Evolutionary conservation across 1,284 basidiomycete genomes (phyloP).

Genomic region (Tilletia indica): DNA sequence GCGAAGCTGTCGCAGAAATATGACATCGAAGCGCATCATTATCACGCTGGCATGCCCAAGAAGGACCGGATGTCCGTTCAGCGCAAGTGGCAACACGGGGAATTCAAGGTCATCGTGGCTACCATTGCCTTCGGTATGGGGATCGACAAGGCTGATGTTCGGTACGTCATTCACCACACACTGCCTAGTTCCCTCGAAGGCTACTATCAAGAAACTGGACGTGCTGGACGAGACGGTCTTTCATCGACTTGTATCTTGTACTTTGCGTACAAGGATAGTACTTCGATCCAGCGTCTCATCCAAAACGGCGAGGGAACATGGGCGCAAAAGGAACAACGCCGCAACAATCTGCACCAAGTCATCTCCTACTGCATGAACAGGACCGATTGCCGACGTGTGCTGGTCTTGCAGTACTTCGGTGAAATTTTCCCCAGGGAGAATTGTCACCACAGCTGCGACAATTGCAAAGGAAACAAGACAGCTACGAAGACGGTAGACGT

Average conservation of each 20-base stretch:
- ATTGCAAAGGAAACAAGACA: conserved; percentile 60
- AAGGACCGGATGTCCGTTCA: conserved; percentile 70
- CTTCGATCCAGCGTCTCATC: conserved; percentile 63
- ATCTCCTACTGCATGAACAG: conserved; percentile 76
- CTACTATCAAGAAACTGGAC: conserved; percentile 79
- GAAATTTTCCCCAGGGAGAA: conserved; percentile 65
- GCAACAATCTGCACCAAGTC: conserved; percentile 64
- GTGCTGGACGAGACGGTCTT: conserved; percentile 76
- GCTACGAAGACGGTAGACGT: conserved; percentile 20
- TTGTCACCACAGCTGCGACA: conserved; percentile 73
- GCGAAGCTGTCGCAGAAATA: conserved; percentile 64
- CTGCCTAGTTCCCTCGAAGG: conserved; percentile 71
- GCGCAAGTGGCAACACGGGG: conserved; percentile 72
- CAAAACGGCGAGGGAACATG: conserved; percentile 59
- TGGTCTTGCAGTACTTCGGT: conserved; percentile 71
- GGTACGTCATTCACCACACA: conserved; percentile 74
- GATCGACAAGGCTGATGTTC: conserved; percentile 83
- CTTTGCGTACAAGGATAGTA: conserved; percentile 64
- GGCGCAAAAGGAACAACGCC: conserved; percentile 65
- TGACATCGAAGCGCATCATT: conserved; percentile 72
- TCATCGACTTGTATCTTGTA: conserved; percentile 56
- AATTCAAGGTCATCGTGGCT: conserved; percentile 81
- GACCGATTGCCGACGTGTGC: conserved; percentile 79
- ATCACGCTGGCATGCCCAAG: conserved; percentile 76
- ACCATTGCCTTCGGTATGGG: conserved; percentile 91